phyloP scores from a whole-genome alignment of 2,329 filamentous ascomycete species.

The Cladophialophora psammophila region DNA sequence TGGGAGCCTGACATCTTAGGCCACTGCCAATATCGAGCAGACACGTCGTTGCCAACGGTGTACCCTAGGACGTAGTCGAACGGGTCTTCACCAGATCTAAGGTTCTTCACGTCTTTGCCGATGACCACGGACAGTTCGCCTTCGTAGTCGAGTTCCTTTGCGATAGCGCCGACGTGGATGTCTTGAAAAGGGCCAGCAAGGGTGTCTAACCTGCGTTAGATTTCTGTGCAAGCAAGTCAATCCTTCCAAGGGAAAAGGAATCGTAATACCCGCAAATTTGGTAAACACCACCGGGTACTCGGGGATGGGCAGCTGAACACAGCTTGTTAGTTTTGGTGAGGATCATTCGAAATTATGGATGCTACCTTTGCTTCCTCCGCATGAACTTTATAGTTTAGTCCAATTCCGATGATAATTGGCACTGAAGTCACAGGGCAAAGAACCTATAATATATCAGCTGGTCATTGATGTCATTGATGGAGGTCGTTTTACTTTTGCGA shows the following conservation, averaged over 20 bases:
- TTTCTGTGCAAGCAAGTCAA: too few relatives aligned
- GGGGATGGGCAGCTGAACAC: conserved; percentile 10
- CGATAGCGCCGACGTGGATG: neutral
- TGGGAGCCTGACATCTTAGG: conserved; percentile 59
- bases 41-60: conserved; percentile 25
- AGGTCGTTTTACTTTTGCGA: too few relatives aligned
- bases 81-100: conserved; percentile 60
- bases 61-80: conserved; percentile 32
- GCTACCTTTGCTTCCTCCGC: conserved; percentile 12
- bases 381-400: conserved; percentile 22
- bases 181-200: neutral
- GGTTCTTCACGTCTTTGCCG: conserved; percentile 61
- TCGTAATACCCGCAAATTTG: conserved; percentile 45
- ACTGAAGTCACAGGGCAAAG: neutral
- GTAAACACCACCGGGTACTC: conserved; percentile 41
- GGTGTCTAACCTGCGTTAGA: neutral
- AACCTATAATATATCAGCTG: neutral
- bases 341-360: neutral
- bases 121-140: conserved; percentile 19
- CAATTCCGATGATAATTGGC: conserved; percentile 16
- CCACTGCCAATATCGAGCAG: conserved; percentile 45
- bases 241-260: too few relatives aligned
- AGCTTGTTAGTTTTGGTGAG: too few relatives aligned
- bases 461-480: too few relatives aligned
- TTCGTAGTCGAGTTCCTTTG: conserved; percentile 6